Percentiles rank a stretch among this genome's conserved stretches.
phyloP scores from a whole-genome alignment of 768 basidiomycete species.

The Mycena epipterygia region DNA sequence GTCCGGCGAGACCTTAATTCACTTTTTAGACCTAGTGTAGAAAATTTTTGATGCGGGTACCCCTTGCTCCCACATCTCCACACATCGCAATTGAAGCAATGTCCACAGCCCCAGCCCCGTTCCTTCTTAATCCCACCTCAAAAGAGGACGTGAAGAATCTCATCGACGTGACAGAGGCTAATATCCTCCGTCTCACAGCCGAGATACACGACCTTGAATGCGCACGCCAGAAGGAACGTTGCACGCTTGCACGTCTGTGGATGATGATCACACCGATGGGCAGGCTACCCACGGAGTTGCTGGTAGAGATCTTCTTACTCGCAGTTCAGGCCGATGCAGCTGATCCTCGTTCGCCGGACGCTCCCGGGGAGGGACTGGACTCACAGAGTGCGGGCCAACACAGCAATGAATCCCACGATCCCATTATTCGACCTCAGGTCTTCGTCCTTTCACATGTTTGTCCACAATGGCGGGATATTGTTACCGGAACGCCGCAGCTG shows the following conservation, averaged over 20 bases:
- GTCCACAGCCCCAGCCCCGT: no score
- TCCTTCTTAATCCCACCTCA: no score
- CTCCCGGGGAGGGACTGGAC: no score
- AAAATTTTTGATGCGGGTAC: no score
- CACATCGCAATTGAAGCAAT: no score
- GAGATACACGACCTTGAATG: neutral
- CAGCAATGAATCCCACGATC: neutral
- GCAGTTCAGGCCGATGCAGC: neutral
- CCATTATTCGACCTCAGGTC: no score
- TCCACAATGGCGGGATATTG: constrained; percentile 8
- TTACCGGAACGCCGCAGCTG: neutral
- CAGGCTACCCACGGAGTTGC: constrained; percentile 10
- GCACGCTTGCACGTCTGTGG: neutral
- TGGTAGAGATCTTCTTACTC: constrained; percentile 11
- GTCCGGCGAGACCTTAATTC: no score
- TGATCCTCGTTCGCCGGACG: no score
- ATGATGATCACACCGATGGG: constrained; percentile 3
- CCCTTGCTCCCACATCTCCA: no score
- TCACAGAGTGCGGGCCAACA: neutral
- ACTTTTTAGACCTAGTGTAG: no score
- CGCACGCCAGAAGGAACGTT: neutral
- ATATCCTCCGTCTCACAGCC: neutral
- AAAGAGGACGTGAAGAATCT: neutral
- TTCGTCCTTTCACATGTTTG: constrained; percentile 17
- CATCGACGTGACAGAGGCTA: constrained; percentile 1